Percentiles rank a stretch among this genome's conserved stretches.
phyloP scores from a whole-genome alignment of 2,329 filamentous ascomycete genomes.

The Exophiala sp. region DNA sequence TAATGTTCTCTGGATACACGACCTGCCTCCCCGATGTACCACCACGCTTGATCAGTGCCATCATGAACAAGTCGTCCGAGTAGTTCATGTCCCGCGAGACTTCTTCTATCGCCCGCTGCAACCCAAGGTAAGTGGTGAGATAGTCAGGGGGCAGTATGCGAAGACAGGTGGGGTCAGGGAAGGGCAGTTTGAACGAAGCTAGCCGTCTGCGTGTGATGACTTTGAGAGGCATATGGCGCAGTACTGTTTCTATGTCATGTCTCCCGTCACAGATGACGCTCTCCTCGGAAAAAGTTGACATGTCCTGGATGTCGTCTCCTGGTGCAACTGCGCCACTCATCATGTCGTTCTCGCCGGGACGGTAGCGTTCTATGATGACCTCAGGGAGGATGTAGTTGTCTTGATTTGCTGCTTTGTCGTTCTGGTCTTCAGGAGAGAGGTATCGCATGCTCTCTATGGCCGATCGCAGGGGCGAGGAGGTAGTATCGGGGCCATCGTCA shows the following conservation, averaged over 20 bases:
- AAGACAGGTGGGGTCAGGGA: background rate
- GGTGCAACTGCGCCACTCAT: conserved; percentile 10
- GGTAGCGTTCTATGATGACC: background rate
- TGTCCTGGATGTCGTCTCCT: background rate
- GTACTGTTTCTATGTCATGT: background rate
- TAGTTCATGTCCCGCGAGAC: background rate
- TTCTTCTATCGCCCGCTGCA: conserved; percentile 8
- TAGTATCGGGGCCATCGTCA: background rate
- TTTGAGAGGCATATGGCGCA: conserved; percentile 12
- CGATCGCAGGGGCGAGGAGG: background rate
- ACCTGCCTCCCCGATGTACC: conserved; percentile 1
- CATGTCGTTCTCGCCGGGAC: conserved; percentile 1
- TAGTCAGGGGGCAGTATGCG: background rate
- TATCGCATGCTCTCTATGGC: background rate
- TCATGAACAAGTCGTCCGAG: conserved; percentile 2
- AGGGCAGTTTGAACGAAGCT: conserved; percentile 1
- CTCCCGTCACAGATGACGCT: background rate
- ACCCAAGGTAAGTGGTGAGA: conserved; percentile 11
- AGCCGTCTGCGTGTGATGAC: conserved; percentile 5
- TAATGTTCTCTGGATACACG: conserved; percentile 17
- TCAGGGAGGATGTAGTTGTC: background rate
- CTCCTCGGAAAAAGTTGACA: background rate
- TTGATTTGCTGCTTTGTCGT: background rate
- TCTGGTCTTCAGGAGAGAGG: background rate
- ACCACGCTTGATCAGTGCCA: conserved; percentile 1